Evolutionary conservation across 2,329 filamentous ascomycete genomes (phyloP).

Genomic region (Xylaria sp.): DNA sequence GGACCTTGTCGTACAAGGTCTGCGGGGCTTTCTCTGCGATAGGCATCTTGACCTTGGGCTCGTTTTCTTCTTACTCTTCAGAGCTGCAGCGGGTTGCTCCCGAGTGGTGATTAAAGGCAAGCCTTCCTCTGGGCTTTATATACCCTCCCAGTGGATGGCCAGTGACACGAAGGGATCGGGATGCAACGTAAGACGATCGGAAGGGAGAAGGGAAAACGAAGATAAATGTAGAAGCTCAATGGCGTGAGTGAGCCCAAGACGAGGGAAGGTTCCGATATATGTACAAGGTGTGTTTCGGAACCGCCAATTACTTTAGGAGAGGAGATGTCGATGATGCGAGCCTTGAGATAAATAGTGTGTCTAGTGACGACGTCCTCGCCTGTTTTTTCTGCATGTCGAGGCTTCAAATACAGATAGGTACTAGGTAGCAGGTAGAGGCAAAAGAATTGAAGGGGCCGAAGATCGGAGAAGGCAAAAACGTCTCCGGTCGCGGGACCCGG

Average conservation of each 20-base stretch:
- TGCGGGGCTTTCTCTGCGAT: slow-evolving; percentile 56
- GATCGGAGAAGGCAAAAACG: slow-evolving; percentile 36
- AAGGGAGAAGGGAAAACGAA: background rate
- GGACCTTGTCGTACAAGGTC: slow-evolving; percentile 98
- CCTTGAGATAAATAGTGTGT: background rate
- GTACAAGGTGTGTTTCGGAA: background rate
- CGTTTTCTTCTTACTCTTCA: background rate
- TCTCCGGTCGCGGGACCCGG: slow-evolving; percentile 38
- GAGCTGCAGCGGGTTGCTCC: background rate
- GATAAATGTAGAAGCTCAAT: background rate
- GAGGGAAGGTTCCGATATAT: slow-evolving; percentile 14
- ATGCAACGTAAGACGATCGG: background rate
- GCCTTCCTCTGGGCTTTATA: background rate
- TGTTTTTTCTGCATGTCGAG: background rate
- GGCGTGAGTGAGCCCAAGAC: background rate
- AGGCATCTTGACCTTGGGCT: slow-evolving; percentile 64
- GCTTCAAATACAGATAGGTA: background rate
- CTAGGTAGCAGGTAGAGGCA: slow-evolving; percentile 1
- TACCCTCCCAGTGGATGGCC: background rate
- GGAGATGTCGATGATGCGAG: background rate
- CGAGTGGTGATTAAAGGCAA: background rate
- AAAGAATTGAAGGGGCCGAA: slow-evolving; percentile 32
- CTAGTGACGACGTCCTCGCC: background rate
- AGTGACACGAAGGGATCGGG: background rate
- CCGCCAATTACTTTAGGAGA: background rate